A percentile compares a stretch with the other conserved stretches of the same genome.
Evolutionary conservation across 2,329 filamentous ascomycete species (phyloP).

Genomic region (Pseudovirgaria hyperparasitica): DNA sequence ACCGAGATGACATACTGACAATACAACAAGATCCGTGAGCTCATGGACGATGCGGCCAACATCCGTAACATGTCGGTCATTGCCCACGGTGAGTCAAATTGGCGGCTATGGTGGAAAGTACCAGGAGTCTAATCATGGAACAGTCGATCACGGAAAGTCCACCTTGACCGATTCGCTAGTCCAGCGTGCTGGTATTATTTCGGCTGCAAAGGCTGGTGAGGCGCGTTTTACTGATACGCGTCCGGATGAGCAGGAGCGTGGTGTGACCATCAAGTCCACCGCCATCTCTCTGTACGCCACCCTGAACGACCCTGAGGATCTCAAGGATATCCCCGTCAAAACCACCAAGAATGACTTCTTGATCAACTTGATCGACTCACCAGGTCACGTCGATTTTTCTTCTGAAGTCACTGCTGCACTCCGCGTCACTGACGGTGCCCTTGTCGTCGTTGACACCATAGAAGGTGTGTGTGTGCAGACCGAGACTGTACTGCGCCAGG

Average conservation of each 20-base stretch:
- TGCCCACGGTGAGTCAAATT: constrained; percentile 65
- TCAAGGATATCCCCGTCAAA: constrained; percentile 89
- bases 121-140: too few species aligned
- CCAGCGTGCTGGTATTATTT: constrained; percentile 99
- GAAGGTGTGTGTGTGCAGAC: constrained; percentile 99
- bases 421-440: constrained; percentile 98
- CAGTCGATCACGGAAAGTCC: constrained; percentile 98
- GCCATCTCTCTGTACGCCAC: constrained; percentile 96
- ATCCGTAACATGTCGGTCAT: constrained; percentile 98
- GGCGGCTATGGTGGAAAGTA: too few species aligned
- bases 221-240: constrained; percentile 94
- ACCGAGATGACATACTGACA: constrained; percentile 12
- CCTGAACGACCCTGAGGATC: constrained; percentile 67
- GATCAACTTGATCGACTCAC: constrained; percentile 99
- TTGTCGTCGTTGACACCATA: constrained; percentile 98
- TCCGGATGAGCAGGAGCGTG: constrained; percentile 96
- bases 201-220: constrained; percentile 91
- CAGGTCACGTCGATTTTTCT: constrained; percentile 99
- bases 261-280: constrained; percentile 99
- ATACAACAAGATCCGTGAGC: constrained; percentile 48
- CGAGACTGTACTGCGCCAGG: constrained; percentile 97
- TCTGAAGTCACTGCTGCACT: constrained; percentile 98
- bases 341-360: constrained; percentile 92
- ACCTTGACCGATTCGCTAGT: constrained; percentile 98
- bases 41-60: constrained; percentile 69